These are phyloP conservation scores for Colletotrichum orbiculare DNA, from an alignment of 2,329 filamentous ascomycete genomes.

Conservation along the genomic window DNA sequence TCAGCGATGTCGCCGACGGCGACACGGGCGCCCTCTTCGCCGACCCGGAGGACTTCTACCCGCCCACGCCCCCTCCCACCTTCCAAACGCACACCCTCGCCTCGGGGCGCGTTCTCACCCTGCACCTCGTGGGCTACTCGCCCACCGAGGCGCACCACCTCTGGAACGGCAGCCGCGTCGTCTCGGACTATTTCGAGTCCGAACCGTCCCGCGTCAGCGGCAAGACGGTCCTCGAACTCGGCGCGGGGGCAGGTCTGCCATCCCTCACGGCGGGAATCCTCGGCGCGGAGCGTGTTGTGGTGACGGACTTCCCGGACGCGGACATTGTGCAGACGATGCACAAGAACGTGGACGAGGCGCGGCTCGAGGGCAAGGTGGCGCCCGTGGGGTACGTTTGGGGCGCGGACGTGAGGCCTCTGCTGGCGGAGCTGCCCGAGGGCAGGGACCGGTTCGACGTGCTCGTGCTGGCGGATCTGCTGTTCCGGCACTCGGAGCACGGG, in stretches of 20 bases:
- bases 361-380: conserved; percentile 54
- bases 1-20: conserved; percentile 42
- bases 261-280: conserved; percentile 80
- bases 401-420: conserved; percentile 66
- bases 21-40: conserved; percentile 72
- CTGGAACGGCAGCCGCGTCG: conserved; percentile 88
- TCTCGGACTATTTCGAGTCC: conserved; percentile 82
- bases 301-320: conserved; percentile 89
- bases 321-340: conserved; percentile 85
- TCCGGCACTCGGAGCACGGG: conserved; percentile 88
- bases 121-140: conserved; percentile 88
- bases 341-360: conserved; percentile 73
- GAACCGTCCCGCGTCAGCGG: conserved; percentile 70
- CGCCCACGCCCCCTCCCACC: conserved; percentile 80
- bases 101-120: conserved; percentile 71
- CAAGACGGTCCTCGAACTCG: conserved; percentile 86
- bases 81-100: conserved; percentile 77
- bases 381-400: conserved; percentile 89
- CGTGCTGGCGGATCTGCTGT: conserved; percentile 88
- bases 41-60: conserved; percentile 84
- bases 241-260: conserved; percentile 87
- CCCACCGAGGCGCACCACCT: conserved; percentile 90
- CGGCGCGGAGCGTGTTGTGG: conserved; percentile 77
- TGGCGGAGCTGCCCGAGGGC: conserved; percentile 62
- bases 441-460: conserved; percentile 75